Base-by-base conservation (phyloP, 495 filamentous ascomycete species). In the Penicillium pulvis region DNA sequence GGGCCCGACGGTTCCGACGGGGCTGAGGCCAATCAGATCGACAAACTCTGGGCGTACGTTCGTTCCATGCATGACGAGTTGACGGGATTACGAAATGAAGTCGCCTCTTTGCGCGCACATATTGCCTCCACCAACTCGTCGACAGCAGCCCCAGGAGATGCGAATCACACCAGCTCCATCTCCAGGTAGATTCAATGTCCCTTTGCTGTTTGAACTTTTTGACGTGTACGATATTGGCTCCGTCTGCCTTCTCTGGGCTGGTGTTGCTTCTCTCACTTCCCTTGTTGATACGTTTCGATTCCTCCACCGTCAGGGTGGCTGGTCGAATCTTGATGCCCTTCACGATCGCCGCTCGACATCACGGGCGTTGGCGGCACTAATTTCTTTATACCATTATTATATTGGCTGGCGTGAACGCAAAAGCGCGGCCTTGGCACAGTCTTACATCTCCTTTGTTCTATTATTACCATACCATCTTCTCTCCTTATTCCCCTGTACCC, bases 11-110 rank as follows among this genome's bases (percentile, higher is more conserved):
- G 58, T 20, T 14, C 59, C 4, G 65, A 72, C 6, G 46, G 46
- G 17, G 58, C 35, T 51, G 73, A 75, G 30, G 49, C 70, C 26
- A 64, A 51, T 42, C 62, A 69, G 28, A 49, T 67, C 5, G 75
- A 79, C 31, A 78, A 75, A 46, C 58, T 83, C 9, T 81, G 79
- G 78, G 61, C 70, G 20, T 79, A 79, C 55, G 73, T 80, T 35
- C 75, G 74, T 16, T 72, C 72, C 9, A 71, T 80, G 42, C 72
- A 78, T 47, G 75, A 79, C 4, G 77, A 80, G 46, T 36, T 80
- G 44, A 63, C 54, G 6, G 66, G 67, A 3, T 51, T 80, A 30
- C 74, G 68, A 47, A 62, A 69, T n/a, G 77, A 80, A 55, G 74
- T 80, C 17, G 73, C 71, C 10, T 53, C 70, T 8, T 58, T 80